phyloP scores from a whole-genome alignment of 208 protist species.

The Phytomonas sp. region DNA sequence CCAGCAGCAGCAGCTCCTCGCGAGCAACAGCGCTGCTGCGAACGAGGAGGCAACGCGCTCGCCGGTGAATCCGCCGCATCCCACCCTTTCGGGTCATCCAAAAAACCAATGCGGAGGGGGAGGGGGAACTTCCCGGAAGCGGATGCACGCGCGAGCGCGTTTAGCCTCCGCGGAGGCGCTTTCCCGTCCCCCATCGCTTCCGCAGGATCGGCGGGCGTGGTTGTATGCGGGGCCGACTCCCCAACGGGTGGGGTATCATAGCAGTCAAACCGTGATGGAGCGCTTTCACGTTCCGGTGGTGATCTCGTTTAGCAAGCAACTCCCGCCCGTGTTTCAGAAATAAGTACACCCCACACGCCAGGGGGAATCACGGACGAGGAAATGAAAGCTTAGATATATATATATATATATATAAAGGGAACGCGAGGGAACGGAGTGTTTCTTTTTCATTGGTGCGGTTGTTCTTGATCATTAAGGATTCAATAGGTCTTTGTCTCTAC shows the following conservation, averaged over 20 bases:
- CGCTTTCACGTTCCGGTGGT: conserved; percentile 24
- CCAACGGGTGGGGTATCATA: conserved; percentile 45
- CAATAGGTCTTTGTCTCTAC: no score
- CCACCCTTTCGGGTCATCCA: neutral
- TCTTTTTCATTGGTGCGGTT: no score
- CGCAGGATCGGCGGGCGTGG: neutral
- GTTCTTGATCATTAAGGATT: no score
- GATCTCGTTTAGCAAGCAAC: conserved; percentile 33
- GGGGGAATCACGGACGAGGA: no score
- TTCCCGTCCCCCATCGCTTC: neutral
- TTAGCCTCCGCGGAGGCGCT: neutral
- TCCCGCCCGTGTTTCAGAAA: conserved; percentile 31
- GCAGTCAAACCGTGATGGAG: conserved; percentile 26
- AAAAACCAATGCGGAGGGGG: conserved; percentile 3
- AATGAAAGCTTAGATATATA: no score
- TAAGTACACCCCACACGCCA: neutral
- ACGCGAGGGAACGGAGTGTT: no score
- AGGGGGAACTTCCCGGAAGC: neutral
- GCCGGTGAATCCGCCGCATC: neutral
- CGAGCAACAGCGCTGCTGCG: neutral
- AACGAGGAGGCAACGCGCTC: neutral
- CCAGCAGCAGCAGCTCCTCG: conserved; percentile 14
- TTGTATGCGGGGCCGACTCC: neutral
- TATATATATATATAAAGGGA: no score
- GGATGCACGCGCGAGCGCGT: neutral